phyloP scores from a whole-genome alignment of 805 yeast genomes.

The Suhomyces vadensis region DNA sequence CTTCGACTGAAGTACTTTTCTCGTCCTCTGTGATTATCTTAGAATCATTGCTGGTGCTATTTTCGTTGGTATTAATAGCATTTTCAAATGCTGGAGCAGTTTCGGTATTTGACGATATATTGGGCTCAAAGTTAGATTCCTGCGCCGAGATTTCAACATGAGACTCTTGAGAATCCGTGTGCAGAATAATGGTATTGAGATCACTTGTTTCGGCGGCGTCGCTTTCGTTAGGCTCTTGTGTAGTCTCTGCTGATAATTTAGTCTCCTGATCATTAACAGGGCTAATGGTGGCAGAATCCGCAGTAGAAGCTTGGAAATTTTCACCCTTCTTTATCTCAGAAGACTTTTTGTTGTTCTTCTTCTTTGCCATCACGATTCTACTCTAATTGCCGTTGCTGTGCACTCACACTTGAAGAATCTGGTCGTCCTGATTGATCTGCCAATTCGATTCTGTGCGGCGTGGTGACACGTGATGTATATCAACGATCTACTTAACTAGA shows the following conservation, averaged over 20 bases:
- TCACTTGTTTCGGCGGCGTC: too few species aligned
- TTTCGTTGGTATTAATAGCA: too few species aligned
- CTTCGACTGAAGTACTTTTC: too few species aligned
- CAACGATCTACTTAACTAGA: too few species aligned
- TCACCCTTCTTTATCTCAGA: not conserved
- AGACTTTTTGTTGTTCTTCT: not conserved
- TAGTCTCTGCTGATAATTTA: not conserved
- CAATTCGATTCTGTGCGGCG: not conserved
- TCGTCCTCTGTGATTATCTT: not conserved
- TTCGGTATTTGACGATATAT: too few species aligned
- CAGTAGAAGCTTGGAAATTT: not conserved
- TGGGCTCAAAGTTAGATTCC: too few species aligned
- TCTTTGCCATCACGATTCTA: not conserved
- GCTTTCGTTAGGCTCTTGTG: not conserved
- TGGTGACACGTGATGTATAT: not conserved
- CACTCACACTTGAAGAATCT: too few species aligned
- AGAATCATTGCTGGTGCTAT: too few species aligned
- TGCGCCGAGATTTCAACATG: too few species aligned
- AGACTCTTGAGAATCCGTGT: too few species aligned
- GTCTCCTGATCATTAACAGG: not conserved
- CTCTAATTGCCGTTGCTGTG: not conserved
- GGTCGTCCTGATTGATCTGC: not conserved
- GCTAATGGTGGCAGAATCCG: not conserved
- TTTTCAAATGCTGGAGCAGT: too few species aligned
- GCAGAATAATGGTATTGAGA: too few species aligned